Percentiles rank a stretch among this genome's conserved stretches.
These are phyloP conservation scores for Penicillium argentinense DNA, from an alignment of 495 filamentous ascomycete genomes.

Conservation along the genomic window DNA sequence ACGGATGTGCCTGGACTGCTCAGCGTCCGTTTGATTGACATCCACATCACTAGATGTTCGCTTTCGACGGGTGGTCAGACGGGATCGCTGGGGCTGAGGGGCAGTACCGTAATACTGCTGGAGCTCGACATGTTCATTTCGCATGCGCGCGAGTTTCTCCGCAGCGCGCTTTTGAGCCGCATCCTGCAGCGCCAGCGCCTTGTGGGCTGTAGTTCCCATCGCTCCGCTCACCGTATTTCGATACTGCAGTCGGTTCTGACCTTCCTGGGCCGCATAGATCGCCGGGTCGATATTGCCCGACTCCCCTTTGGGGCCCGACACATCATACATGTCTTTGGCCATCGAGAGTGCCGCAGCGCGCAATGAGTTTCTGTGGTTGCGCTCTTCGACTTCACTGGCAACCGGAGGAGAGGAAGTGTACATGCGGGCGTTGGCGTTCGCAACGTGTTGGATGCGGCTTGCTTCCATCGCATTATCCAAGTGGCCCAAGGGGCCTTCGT, in stretches of 20 bases:
- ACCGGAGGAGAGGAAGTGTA: slow-evolving; percentile 76
- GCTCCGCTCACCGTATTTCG: slow-evolving; percentile 35
- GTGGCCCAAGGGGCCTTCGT: slow-evolving; percentile 29
- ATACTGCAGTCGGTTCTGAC: slow-evolving; percentile 37
- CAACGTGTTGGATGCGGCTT: slow-evolving; percentile 54
- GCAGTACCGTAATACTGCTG: slow-evolving; percentile 72
- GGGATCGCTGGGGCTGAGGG: slow-evolving; percentile 45
- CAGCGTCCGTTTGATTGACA: slow-evolving; percentile 60
- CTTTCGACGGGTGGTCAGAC: slow-evolving; percentile 58
- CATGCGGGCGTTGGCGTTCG: slow-evolving; percentile 57
- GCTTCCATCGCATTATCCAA: slow-evolving; percentile 52
- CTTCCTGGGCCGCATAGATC: slow-evolving; percentile 38
- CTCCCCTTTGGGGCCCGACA: slow-evolving; percentile 50
- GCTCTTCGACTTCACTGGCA: slow-evolving; percentile 68
- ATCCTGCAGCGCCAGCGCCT: slow-evolving; percentile 70
- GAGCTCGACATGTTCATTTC: slow-evolving; percentile 67
- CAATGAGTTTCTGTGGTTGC: slow-evolving; percentile 65
- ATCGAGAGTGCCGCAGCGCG: slow-evolving; percentile 82
- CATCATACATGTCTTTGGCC: slow-evolving; percentile 79
- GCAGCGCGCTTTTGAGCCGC: slow-evolving; percentile 80
- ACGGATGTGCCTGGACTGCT: slow-evolving; percentile 70
- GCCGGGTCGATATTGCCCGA: slow-evolving; percentile 20
- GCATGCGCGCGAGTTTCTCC: slow-evolving; percentile 77
- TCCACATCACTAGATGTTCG: slow-evolving; percentile 71
- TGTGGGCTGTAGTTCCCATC: slow-evolving; percentile 29